Evolutionary conservation across 148 eudicot genomes (phyloP), one percentile per base, ranked within the genome.

Genomic region (Nepenthes mirabilis): DNA sequence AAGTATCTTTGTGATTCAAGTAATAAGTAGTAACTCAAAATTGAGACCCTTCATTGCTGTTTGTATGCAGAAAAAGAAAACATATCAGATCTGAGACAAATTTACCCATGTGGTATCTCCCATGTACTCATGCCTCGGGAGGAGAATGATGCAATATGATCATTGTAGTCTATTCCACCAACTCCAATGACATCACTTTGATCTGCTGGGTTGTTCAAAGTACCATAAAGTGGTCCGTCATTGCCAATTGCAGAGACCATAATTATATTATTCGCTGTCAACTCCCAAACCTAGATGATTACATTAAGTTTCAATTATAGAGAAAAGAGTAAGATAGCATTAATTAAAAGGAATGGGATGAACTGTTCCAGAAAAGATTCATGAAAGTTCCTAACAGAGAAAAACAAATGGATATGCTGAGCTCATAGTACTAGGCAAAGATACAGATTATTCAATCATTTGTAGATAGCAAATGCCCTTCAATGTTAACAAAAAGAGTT

Each of bases 101-200:
- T 43, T 58, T 88, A 93, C 99, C 99, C 99, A 63, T 93, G 99
- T 70, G 99, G 99, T 72, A 93, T 79, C 77, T 93, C 99, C 99
- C 99, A 93, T 37, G 96, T 93, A 74, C 96, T 93, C 99, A 93
- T 93, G 78, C 99, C 99, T 66, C 99, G 99, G 47, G 99, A 93
- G 67, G 99, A 93, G 77, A 93, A 93, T 33, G 99, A 82, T 49
- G 99, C 99, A 71, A 93, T 88, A 72, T 84, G 94, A 72, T 93
- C 96, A 68, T 74, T 88, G 67, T 93, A 88, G 74, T 93, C 99
- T 72, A 93, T 93, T 36, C 96, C 99, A 64, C 99, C 99, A 75
- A 93, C 99, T 68, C 99, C 99, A 70, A 93, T 93, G 55, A 93
- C 96, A 79, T 93, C 99, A 76, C 99, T 88, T 74, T 93, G 99